phyloP scores from a whole-genome alignment of 1,139 yeast genomes.

The Kodamaea ohmeri region DNA sequence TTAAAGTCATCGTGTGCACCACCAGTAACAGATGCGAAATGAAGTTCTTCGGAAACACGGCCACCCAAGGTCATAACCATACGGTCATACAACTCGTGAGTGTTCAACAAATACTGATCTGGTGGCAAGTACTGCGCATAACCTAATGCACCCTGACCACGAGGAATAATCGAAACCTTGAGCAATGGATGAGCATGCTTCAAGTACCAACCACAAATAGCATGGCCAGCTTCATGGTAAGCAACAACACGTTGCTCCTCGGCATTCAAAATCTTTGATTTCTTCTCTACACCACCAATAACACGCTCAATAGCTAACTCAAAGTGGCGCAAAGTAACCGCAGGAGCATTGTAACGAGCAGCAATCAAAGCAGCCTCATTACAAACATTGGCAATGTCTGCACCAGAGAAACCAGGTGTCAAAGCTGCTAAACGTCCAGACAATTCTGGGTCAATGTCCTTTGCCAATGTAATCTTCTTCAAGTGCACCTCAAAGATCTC shows the following conservation, averaged over 20 bases:
- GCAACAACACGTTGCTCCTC: slow-evolving; percentile 91
- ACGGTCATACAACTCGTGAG: slow-evolving; percentile 77
- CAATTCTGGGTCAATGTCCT: slow-evolving; percentile 47
- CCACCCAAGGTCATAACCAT: slow-evolving; percentile 99
- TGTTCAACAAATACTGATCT: slow-evolving; percentile 78
- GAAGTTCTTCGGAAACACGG: slow-evolving; percentile 90
- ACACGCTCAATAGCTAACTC: slow-evolving; percentile 97
- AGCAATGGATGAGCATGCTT: slow-evolving; percentile 87
- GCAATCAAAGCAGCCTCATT: slow-evolving; percentile 97
- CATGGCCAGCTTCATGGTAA: slow-evolving; percentile 98
- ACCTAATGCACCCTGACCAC: slow-evolving; percentile 97
- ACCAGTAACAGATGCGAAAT: slow-evolving; percentile 84
- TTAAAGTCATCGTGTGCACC: slow-evolving; percentile 97
- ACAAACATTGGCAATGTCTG: slow-evolving; percentile 95
- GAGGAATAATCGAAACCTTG: slow-evolving; percentile 93
- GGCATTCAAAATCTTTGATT: slow-evolving; percentile 74
- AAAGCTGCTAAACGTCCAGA: slow-evolving; percentile 89
- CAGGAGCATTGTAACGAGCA: slow-evolving; percentile 74
- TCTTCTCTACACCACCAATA: slow-evolving; percentile 93
- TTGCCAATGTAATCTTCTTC: slow-evolving; percentile 56
- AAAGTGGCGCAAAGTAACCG: slow-evolving; percentile 73
- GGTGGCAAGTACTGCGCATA: slow-evolving; percentile 97
- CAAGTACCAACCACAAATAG: slow-evolving; percentile 95
- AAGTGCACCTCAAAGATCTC: slow-evolving; percentile 87
- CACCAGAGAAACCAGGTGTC: slow-evolving; percentile 98